Percentiles rank a stretch among this genome's conserved stretches.
Conservation (phyloP, 2,329 filamentous ascomycete genomes). For the Aspergillus fijiensis region DNA sequence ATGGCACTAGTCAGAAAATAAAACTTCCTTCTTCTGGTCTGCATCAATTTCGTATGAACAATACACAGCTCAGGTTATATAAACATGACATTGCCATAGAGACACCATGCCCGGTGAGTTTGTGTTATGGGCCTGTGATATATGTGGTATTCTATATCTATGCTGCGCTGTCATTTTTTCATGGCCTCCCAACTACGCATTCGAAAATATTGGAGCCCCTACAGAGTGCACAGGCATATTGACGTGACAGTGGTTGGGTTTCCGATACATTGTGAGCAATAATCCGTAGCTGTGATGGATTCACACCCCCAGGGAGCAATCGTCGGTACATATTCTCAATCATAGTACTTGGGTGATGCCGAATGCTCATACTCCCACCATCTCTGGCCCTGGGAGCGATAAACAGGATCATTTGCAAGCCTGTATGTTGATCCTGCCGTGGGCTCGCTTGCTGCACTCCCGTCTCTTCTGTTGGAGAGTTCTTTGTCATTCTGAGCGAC, state of each 20-base stretch:
- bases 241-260: too few relatives aligned
- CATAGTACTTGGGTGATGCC: constrained; percentile 36
- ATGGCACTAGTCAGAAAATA: neutral
- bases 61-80: neutral
- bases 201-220: neutral
- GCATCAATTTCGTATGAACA: neutral
- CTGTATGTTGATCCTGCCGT: constrained; percentile 36
- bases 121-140: too few relatives aligned
- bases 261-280: neutral
- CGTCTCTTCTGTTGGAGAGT: constrained; percentile 16
- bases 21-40: neutral
- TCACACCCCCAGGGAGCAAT: constrained; percentile 19
- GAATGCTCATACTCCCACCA: constrained; percentile 39
- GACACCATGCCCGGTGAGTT: too few relatives aligned
- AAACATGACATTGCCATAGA: neutral
- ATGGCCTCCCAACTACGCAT: too few relatives aligned
- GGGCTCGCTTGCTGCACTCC: constrained; percentile 22
- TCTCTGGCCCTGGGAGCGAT: constrained; percentile 33
- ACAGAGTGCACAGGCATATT: too few relatives aligned
- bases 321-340: constrained; percentile 35
- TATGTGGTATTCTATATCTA: too few relatives aligned
- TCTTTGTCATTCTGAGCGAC: constrained; percentile 65
- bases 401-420: constrained; percentile 42
- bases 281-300: neutral
- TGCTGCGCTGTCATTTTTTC: too few relatives aligned